A percentile compares a stretch with the other conserved stretches of the same genome.
phyloP scores from a whole-genome alignment of 2,329 filamentous ascomycete species.

The Tolypocladium sp. region DNA sequence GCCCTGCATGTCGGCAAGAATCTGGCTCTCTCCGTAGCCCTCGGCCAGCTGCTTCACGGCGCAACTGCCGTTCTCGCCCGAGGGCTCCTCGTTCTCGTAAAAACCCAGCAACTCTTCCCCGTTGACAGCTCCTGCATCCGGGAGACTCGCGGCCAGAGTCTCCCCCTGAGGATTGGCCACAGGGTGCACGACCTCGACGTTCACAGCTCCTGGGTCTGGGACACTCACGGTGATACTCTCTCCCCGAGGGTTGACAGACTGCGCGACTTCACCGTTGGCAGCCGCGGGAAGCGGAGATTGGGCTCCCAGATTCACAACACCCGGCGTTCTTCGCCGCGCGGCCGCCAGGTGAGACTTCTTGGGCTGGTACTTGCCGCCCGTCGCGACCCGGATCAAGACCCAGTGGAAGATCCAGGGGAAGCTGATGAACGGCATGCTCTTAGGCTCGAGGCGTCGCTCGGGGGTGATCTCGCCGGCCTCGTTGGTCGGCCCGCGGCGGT shows the following conservation, averaged over 20 bases:
- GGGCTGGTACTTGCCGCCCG: conserved; percentile 13
- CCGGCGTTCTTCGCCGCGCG: conserved; percentile 2
- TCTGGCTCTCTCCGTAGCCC: background rate
- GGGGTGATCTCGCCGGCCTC: conserved; percentile 19
- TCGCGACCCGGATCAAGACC: conserved; percentile 32
- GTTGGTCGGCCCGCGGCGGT: conserved; percentile 15
- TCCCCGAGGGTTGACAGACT: background rate
- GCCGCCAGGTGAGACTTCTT: conserved; percentile 8
- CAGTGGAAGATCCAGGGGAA: conserved; percentile 87
- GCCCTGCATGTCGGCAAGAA: no score
- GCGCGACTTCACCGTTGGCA: background rate
- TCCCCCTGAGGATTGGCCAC: background rate
- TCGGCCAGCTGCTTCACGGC: no score
- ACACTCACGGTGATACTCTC: background rate
- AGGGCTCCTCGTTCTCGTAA: background rate
- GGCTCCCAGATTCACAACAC: background rate
- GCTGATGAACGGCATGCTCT: conserved; percentile 71
- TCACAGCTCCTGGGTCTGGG: background rate
- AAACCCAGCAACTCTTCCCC: background rate
- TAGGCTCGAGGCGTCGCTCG: conserved; percentile 17
- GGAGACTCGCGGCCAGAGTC: background rate
- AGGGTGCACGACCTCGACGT: background rate
- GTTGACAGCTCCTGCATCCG: background rate
- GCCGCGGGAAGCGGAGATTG: background rate
- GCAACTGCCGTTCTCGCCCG: background rate